These are phyloP conservation scores for Aspergillus pseudoglaucus DNA, from an alignment of 2,329 filamentous ascomycete genomes.

Conservation along the genomic window DNA sequence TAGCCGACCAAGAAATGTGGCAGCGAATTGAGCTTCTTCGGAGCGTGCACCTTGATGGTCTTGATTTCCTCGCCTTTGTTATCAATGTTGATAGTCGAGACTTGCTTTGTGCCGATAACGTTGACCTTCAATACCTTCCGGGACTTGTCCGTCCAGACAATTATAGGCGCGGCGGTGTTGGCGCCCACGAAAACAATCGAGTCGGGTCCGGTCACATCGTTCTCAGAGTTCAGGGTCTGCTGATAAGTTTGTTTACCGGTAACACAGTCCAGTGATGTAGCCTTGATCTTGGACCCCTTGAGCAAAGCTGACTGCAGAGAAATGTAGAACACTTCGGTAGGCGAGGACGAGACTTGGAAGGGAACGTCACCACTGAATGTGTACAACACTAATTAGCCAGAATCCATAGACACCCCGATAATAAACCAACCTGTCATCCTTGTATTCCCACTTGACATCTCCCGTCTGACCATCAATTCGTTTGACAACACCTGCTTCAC, in stretches of 20 bases:
- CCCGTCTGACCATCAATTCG: conserved; percentile 69
- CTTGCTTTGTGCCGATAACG: conserved; percentile 37
- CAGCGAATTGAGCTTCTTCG: conserved; percentile 62
- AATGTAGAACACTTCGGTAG: conserved; percentile 66
- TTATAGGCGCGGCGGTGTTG: conserved; percentile 36
- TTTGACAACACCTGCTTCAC: conserved; percentile 54
- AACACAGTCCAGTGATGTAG: conserved; percentile 64
- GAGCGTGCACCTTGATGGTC: conserved; percentile 62
- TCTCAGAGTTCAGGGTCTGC: conserved; percentile 65
- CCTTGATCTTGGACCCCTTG: conserved; percentile 68
- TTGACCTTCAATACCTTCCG: conserved; percentile 41
- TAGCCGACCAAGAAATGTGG: conserved; percentile 84
- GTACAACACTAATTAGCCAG: conserved; percentile 14
- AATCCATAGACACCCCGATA: neutral
- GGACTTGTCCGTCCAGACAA: conserved; percentile 41
- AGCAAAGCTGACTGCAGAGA: conserved; percentile 61
- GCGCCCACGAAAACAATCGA: conserved; percentile 36
- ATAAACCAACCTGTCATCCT: conserved; percentile 48
- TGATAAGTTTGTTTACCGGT: conserved; percentile 69
- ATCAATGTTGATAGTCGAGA: conserved; percentile 33
- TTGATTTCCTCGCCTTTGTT: conserved; percentile 45
- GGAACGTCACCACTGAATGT: conserved; percentile 57
- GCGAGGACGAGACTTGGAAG: conserved; percentile 67
- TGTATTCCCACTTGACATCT: conserved; percentile 69
- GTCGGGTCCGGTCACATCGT: conserved; percentile 52